Base-by-base conservation (phyloP, 2,329 filamentous ascomycete species). In the Neonectria coccinea region DNA sequence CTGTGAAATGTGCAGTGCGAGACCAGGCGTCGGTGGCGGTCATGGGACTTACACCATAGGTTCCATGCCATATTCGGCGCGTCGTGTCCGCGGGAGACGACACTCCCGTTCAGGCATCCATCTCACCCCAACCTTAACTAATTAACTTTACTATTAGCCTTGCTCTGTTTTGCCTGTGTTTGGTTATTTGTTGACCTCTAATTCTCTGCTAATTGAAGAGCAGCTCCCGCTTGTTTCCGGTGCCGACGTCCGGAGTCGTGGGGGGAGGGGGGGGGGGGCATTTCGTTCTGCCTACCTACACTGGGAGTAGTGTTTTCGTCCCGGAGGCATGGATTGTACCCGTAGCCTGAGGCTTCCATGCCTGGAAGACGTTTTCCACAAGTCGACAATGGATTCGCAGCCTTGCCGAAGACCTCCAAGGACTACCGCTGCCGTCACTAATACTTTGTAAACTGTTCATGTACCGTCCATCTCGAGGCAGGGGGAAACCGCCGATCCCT, bases 401-500 rank as follows among this genome's bases (percentile, higher is more conserved):
- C 18, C 18, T 45, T 39, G 36, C 33, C 25, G 56, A 36, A 25
- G 33, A 39, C 47, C 7, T n/a, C 14, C 45, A 50, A 50, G 16
- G 39, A 18, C 27, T 12, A 16, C 14, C 33, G 14, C 33, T 36
- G 14, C 33, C 33, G 33, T 36, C 33, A 36, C 33, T 36, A 36
- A 14, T 36, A 36, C 25, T 25, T 5, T 25, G 25, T 29, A 29
- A 16, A 39, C 7, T 39, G 14, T n/a, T 8, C 36, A 39, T 20
- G 48, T 20, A 11, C n/a, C 48, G n/a, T 14, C 33, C 58, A 39
- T 11, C 45, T 52, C 41, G n/a, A 20, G 42, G 42, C 22, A 50
- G 33, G 54, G 50, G 50, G 50, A 55, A 22, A 44, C 20, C 50
- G 60, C 60, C 50, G 60, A 63, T 63, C 60, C 36, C 60, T 48